Conservation (phyloP, 805 yeast genomes). For the Kuraishia molischiana region DNA sequence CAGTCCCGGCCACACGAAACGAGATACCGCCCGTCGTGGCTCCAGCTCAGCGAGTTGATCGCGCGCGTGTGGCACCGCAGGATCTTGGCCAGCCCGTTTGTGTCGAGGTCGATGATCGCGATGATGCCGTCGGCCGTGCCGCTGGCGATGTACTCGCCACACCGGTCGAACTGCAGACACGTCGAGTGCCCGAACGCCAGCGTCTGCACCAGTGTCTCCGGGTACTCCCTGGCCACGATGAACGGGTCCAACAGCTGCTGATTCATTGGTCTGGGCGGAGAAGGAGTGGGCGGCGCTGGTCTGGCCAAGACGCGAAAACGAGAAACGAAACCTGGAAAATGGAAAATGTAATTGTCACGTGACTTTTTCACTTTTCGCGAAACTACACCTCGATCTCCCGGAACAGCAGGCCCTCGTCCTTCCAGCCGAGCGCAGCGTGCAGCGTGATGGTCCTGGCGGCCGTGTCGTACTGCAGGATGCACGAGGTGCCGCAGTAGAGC, state of each 20-base stretch:
- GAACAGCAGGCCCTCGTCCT: slow-evolving; percentile 52
- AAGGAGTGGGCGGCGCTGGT: too few relatives aligned
- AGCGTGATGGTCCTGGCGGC: slow-evolving; percentile 42
- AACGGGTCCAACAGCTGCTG: slow-evolving; percentile 81
- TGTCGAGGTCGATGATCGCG: slow-evolving; percentile 64
- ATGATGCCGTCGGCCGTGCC: slow-evolving; percentile 71
- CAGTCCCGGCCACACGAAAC: slow-evolving; percentile 75
- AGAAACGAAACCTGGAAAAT: too few relatives aligned
- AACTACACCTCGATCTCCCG: slow-evolving; percentile 54
- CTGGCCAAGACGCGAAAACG: too few relatives aligned
- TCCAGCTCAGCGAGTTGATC: slow-evolving; percentile 71
- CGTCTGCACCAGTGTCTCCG: slow-evolving; percentile 71
- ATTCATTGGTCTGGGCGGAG: too few relatives aligned
- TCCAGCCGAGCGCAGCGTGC: slow-evolving; percentile 50
- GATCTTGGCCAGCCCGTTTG: slow-evolving; percentile 46
- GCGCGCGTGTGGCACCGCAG: slow-evolving; percentile 62
- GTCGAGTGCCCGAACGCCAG: slow-evolving; percentile 60
- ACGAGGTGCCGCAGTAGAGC: slow-evolving; percentile 58
- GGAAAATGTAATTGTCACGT: too few relatives aligned
- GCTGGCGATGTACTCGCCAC: slow-evolving; percentile 81
- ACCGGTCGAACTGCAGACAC: slow-evolving; percentile 54
- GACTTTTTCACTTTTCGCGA: too few relatives aligned
- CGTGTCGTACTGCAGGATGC: slow-evolving; percentile 45
- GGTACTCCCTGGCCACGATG: slow-evolving; percentile 84
- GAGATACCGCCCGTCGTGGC: slow-evolving; percentile 57